Evolutionary conservation across 2,329 filamentous ascomycete genomes (phyloP).

Genomic region (Beauveria caledonica): DNA sequence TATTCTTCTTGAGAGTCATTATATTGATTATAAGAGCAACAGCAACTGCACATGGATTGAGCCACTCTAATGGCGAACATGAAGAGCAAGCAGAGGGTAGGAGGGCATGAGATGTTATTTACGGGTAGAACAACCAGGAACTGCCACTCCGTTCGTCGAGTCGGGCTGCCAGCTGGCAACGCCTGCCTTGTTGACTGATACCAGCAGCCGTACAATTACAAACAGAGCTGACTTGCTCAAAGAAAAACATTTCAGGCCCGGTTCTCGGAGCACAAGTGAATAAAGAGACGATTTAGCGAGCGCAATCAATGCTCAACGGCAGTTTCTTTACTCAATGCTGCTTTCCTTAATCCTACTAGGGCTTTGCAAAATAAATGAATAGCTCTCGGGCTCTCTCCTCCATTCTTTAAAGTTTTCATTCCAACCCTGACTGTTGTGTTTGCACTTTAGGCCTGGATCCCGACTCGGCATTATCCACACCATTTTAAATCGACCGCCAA

Average conservation of each 20-base stretch:
- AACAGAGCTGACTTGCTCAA: neutral
- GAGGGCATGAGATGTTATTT: too few relatives aligned
- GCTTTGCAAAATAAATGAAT: neutral
- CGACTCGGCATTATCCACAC: neutral
- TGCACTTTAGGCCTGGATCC: neutral
- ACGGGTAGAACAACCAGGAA: neutral
- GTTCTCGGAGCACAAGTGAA: neutral
- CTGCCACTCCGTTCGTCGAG: neutral
- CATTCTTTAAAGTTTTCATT: neutral
- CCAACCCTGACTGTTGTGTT: neutral
- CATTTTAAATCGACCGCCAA: neutral
- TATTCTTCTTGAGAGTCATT: conserved; percentile 5
- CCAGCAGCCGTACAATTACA: neutral
- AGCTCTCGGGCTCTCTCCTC: neutral
- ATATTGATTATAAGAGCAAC: neutral
- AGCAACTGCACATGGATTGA: neutral
- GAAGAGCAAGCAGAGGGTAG: too few relatives aligned
- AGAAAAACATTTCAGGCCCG: neutral
- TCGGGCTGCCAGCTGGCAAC: conserved; percentile 1
- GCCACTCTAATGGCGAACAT: too few relatives aligned
- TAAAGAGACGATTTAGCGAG: neutral
- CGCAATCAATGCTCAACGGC: neutral
- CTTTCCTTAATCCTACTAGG: neutral
- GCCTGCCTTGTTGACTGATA: neutral
- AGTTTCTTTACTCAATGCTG: neutral